Evolutionary conservation across 176 grass and related monocot genomes (phyloP).

Genomic region (Ananas comosus): DNA sequence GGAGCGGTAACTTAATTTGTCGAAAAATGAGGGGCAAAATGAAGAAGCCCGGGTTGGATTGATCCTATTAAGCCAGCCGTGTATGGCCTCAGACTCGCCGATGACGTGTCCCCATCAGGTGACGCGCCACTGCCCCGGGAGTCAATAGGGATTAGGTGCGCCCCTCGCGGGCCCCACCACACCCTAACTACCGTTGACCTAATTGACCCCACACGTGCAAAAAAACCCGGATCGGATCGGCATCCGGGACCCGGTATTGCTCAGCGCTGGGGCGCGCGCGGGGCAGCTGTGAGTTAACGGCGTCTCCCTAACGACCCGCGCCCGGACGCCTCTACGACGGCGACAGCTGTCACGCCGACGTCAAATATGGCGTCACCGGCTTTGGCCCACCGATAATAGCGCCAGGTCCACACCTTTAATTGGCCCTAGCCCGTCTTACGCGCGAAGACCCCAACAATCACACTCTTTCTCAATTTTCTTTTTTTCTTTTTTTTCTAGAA

Average conservation of each 20-base stretch:
- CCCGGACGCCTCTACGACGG: neutral
- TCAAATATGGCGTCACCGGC: neutral
- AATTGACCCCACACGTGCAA: neutral
- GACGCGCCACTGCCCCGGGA: neutral
- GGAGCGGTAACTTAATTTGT: neutral
- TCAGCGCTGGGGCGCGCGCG: too few species aligned
- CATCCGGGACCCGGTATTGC: neutral
- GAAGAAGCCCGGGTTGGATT: neutral
- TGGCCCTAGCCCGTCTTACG: neutral
- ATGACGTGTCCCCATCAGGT: constrained; percentile 3
- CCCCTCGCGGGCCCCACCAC: neutral
- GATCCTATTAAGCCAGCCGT: neutral
- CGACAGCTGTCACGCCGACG: neutral
- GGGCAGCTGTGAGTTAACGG: too few species aligned
- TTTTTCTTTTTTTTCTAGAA: neutral
- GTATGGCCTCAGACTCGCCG: neutral
- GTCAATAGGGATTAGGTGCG: neutral
- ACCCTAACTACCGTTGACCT: neutral
- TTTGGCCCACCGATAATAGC: too few species aligned
- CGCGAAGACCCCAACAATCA: neutral
- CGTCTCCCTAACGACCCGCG: neutral
- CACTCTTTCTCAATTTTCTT: neutral
- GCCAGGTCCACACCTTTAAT: neutral
- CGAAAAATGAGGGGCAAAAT: neutral
- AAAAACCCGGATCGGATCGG: neutral